Evolutionary conservation across 768 basidiomycete species (phyloP), one percentile per base, ranked within the genome.

Genomic region (Serendipita sp.): DNA sequence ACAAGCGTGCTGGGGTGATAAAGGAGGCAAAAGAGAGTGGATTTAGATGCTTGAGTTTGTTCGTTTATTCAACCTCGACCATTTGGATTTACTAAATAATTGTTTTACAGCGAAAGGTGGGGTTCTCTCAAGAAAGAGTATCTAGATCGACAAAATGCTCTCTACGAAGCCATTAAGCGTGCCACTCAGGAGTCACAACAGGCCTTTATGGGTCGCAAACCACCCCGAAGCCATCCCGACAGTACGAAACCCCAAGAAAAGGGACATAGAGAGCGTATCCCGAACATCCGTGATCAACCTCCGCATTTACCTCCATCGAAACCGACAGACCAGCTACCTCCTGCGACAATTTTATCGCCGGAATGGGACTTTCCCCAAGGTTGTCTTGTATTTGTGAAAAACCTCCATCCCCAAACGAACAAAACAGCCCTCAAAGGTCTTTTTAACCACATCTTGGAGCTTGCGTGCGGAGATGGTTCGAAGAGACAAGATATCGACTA

Each of bases 361-460:
- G 33, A 55, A 31, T 27, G 23, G 0, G 34, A 23, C 1, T 88
- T 79, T 69, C 90, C 89, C 0, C 74, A 72, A 3, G 76, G 79
- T 33, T 88, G 87, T 64, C 81, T 92, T 5, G 76, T 88, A 34
- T 87, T 86, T 69, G 80, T 83, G 3, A 82, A 83, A 46, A 79
- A 88, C 70, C 69, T 91, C 5, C 85, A 90, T 65, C 75, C 81
- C 2, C 82, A 83, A 64, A 88, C 88, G 31, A 92, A 90, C 71
- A 91, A 90, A 72, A 91, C 90, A 0, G 85, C 86, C 0, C 76
- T 92, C 15, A 84, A 82, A 46, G 71, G 75, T 2, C 71, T 88
- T 3, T 84, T 90, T 66, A 69, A 76, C 0, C 70, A 69, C 4
- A 77, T 80, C 1, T 78, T 83, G 48, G 66, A 69, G 3, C 29